Evolutionary conservation across 2,329 filamentous ascomycete species (phyloP).

Genomic region (Sarocladium strictum): DNA sequence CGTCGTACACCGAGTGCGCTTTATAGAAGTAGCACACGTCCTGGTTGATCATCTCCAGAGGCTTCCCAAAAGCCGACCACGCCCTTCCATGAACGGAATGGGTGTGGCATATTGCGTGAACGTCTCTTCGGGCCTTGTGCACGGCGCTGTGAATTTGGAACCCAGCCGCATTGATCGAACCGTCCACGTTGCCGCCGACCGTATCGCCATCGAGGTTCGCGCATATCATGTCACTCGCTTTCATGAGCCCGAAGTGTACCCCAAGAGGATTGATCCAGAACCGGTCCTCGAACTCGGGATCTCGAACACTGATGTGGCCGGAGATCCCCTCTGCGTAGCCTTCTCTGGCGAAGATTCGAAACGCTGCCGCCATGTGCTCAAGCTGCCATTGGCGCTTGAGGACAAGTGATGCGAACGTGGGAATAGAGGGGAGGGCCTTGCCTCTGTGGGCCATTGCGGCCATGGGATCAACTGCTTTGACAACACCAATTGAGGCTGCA

Average conservation of each 20-base stretch:
- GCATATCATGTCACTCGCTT: slow-evolving; percentile 62
- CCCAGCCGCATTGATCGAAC: slow-evolving; percentile 61
- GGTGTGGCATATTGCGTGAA: slow-evolving; percentile 62
- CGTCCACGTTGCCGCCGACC: slow-evolving; percentile 53
- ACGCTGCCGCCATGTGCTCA: slow-evolving; percentile 59
- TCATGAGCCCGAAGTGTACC: slow-evolving; percentile 59
- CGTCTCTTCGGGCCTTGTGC: slow-evolving; percentile 58
- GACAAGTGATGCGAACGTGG: slow-evolving; percentile 17
- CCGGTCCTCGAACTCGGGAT: slow-evolving; percentile 51
- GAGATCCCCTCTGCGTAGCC: slow-evolving; percentile 64
- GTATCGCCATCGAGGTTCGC: slow-evolving; percentile 56
- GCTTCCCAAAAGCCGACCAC: slow-evolving; percentile 57
- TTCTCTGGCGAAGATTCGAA: slow-evolving; percentile 60
- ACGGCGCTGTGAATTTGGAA: slow-evolving; percentile 63
- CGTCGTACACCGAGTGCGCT: slow-evolving; percentile 58
- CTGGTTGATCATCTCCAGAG: slow-evolving; percentile 64
- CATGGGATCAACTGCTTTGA: slow-evolving; percentile 5
- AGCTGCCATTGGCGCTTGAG: slow-evolving; percentile 30
- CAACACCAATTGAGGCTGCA: background rate
- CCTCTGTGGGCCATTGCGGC: background rate
- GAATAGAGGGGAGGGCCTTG: slow-evolving; percentile 16
- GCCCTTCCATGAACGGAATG: slow-evolving; percentile 61
- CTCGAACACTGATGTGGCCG: slow-evolving; percentile 61
- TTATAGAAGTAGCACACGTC: slow-evolving; percentile 59
- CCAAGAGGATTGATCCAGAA: slow-evolving; percentile 66